phyloP scores from a whole-genome alignment of 202 grass and related monocot genomes.

The Panicum virgatum region DNA sequence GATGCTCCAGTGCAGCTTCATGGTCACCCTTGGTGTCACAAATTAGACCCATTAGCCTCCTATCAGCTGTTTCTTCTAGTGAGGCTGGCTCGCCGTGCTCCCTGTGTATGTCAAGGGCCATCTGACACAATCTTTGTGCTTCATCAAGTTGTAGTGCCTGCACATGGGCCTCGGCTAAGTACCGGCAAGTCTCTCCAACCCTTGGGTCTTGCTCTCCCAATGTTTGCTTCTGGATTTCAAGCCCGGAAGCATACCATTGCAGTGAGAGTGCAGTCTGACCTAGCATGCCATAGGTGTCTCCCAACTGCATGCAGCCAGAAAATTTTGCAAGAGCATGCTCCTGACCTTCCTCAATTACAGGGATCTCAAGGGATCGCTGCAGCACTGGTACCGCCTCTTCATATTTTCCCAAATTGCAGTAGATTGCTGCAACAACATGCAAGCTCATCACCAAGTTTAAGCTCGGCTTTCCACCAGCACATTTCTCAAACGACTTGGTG shows the following conservation, averaged over 20 bases:
- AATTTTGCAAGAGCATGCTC: slow-evolving; percentile 96
- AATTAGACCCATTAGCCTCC: slow-evolving; percentile 95
- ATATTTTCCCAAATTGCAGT: slow-evolving; percentile 78
- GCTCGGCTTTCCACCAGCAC: slow-evolving; percentile 73
- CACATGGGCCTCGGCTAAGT: slow-evolving; percentile 93
- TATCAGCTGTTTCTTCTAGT: slow-evolving; percentile 90
- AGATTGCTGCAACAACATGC: slow-evolving; percentile 93
- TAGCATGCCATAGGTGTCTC: slow-evolving; percentile 87
- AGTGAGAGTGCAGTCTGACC: slow-evolving; percentile 83
- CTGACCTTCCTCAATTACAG: slow-evolving; percentile 80
- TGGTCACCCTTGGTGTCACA: slow-evolving; percentile 90
- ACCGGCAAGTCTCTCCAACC: slow-evolving; percentile 92
- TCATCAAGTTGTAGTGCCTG: slow-evolving; percentile 91
- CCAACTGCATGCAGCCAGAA: slow-evolving; percentile 96
- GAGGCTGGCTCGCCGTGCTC: slow-evolving; percentile 67
- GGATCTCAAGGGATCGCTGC: slow-evolving; percentile 81
- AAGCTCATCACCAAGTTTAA: slow-evolving; percentile 94
- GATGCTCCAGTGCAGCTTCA: slow-evolving; percentile 92
- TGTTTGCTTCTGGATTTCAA: slow-evolving; percentile 89
- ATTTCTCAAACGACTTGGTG: slow-evolving; percentile 88
- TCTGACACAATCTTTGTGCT: slow-evolving; percentile 79
- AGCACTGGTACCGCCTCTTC: slow-evolving; percentile 84
- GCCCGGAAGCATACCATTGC: slow-evolving; percentile 78
- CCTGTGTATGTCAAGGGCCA: slow-evolving; percentile 86
- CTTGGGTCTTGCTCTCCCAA: slow-evolving; percentile 85